phyloP scores from a whole-genome alignment of 768 basidiomycete genomes.

The Dioszegia crocea region DNA sequence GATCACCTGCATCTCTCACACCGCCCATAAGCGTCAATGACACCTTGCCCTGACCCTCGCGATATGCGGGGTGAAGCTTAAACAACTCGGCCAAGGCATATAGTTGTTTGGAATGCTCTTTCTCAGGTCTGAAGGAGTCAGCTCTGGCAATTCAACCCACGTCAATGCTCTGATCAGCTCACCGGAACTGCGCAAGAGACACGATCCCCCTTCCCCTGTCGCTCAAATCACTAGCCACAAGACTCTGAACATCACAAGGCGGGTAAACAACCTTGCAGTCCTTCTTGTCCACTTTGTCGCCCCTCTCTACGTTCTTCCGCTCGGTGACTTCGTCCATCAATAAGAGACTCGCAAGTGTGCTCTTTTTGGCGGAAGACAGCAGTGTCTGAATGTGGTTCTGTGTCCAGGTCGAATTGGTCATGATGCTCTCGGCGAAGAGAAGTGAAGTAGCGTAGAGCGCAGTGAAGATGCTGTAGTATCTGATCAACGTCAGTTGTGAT shows the following conservation, averaged over 20 bases:
- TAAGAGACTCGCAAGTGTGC: constrained; percentile 23
- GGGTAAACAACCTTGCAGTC: constrained; percentile 68
- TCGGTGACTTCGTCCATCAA: constrained; percentile 36
- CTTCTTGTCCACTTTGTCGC: constrained; percentile 14
- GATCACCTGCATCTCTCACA: constrained; percentile 72
- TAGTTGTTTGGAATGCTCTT: constrained; percentile 80
- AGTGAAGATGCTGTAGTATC: constrained; percentile 87
- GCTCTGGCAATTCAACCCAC: background rate
- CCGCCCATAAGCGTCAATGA: constrained; percentile 78
- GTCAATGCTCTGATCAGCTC: too few species aligned
- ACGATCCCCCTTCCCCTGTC: constrained; percentile 63
- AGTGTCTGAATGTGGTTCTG: constrained; percentile 74
- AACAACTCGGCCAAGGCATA: constrained; percentile 64
- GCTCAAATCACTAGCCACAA: constrained; percentile 51
- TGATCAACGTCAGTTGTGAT: constrained; percentile 39
- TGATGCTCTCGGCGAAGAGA: constrained; percentile 59
- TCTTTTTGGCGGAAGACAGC: constrained; percentile 49
- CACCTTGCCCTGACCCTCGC: constrained; percentile 47
- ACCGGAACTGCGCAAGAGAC: constrained; percentile 89
- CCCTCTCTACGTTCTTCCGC: constrained; percentile 13
- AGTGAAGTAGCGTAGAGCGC: constrained; percentile 73
- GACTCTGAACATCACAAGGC: constrained; percentile 78
- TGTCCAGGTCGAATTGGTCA: constrained; percentile 98
- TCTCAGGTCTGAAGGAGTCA: constrained; percentile 63
- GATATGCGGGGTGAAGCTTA: constrained; percentile 60